Percentiles rank a stretch among this genome's conserved stretches.
Evolutionary conservation across 257 asterid genomes (phyloP).

Genomic region (Lavandula angustifolia): DNA sequence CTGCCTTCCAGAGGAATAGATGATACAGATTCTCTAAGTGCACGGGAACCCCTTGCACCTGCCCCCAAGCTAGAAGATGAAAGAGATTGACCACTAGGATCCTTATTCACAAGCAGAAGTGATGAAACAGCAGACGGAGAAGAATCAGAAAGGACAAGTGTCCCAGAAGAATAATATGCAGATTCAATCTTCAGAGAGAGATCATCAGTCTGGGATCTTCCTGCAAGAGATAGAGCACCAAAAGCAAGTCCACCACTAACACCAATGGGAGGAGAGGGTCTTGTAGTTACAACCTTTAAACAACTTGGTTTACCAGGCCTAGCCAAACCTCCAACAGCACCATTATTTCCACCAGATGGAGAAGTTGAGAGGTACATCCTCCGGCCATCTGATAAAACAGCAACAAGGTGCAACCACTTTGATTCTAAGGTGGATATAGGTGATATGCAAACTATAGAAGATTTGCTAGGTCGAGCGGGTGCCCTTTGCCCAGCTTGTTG

Average conservation of each 20-base stretch:
- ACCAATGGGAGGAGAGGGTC: conserved; percentile 96
- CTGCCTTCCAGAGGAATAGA: conserved; percentile 91
- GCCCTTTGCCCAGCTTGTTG: conserved; percentile 70
- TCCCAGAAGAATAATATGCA: conserved; percentile 78
- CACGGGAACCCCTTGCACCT: conserved; percentile 77
- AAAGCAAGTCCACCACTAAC: conserved; percentile 78
- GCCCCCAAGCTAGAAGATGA: conserved; percentile 65
- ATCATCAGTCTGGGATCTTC: conserved; percentile 87
- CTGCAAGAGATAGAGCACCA: conserved; percentile 78
- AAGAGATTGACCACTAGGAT: conserved; percentile 66
- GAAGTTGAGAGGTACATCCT: conserved; percentile 95
- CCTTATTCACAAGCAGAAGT: conserved; percentile 80
- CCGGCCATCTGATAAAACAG: conserved; percentile 90
- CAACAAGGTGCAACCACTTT: conserved; percentile 93
- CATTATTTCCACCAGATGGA: conserved; percentile 71
- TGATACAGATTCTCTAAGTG: conserved; percentile 80
- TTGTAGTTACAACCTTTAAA: conserved; percentile 88
- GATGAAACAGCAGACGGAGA: conserved; percentile 82
- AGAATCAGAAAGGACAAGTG: conserved; percentile 86
- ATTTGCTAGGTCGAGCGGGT: conserved; percentile 61
- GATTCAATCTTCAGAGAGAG: conserved; percentile 86
- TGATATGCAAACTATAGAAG: conserved; percentile 82
- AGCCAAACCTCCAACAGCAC: conserved; percentile 66
- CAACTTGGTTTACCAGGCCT: conserved; percentile 71
- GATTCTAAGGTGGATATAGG: conserved; percentile 86